Percentiles rank a stretch among this genome's conserved stretches.
These are phyloP conservation scores for Neofusicoccum parvum DNA, from an alignment of 2,329 filamentous ascomycete species.

Conservation along the genomic window DNA sequence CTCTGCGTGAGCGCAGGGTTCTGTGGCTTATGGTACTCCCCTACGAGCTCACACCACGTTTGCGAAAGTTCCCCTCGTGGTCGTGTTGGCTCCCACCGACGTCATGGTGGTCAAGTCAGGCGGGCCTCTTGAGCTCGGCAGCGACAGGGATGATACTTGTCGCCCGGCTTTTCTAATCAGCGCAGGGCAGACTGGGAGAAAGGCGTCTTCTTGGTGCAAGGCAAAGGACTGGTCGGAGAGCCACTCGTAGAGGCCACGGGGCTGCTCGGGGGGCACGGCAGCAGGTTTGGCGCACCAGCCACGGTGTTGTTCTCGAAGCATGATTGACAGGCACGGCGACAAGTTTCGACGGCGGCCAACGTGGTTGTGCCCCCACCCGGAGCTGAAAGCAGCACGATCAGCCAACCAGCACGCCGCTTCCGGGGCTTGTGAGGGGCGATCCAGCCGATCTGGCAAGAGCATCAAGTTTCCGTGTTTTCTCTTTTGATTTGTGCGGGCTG, in stretches of 20 bases:
- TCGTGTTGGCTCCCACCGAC: neutral
- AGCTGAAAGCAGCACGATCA: constrained; percentile 15
- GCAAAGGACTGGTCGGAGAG: neutral
- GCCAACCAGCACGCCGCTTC: constrained; percentile 6
- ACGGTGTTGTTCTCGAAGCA: neutral
- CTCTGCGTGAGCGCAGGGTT: constrained; percentile 8
- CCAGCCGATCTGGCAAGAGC: neutral
- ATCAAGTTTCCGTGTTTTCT: neutral
- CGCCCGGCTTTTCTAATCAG: neutral
- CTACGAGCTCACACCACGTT: constrained; percentile 3
- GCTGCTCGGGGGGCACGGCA: neutral
- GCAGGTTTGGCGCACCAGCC: neutral
- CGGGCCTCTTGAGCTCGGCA: neutral
- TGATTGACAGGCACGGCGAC: constrained; percentile 15
- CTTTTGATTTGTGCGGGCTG: neutral
- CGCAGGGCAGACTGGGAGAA: neutral
- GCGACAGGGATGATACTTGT: neutral
- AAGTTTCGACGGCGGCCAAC: neutral
- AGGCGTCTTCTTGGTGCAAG: neutral
- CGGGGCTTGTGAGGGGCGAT: constrained; percentile 14
- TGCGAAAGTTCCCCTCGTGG: neutral
- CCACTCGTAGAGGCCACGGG: no score
- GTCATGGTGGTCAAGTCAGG: neutral
- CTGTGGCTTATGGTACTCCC: neutral
- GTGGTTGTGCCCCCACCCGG: neutral